These are phyloP conservation scores for Xenoacremonium recifei DNA, from an alignment of 2,329 filamentous ascomycete genomes.

Conservation along the genomic window DNA sequence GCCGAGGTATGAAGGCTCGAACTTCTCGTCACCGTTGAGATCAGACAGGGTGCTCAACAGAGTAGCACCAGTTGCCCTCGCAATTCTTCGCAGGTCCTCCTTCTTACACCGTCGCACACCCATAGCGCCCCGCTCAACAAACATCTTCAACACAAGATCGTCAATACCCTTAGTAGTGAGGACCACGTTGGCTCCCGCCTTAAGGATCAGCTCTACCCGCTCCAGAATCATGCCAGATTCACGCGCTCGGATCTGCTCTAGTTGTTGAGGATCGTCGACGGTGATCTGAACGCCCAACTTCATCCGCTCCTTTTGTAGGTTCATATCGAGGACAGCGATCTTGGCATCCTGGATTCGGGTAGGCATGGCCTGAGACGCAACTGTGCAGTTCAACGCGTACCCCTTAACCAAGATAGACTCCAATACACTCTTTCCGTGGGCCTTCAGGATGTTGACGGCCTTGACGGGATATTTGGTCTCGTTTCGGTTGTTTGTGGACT, in stretches of 20 bases:
- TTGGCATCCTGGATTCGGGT: conserved; percentile 91
- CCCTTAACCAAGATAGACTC: conserved; percentile 93
- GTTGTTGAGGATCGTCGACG: conserved; percentile 92
- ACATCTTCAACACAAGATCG: conserved; percentile 89
- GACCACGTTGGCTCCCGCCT: conserved; percentile 93
- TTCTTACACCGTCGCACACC: conserved; percentile 96
- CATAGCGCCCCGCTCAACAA: conserved; percentile 94
- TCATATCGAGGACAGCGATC: conserved; percentile 97
- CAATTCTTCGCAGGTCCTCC: conserved; percentile 93
- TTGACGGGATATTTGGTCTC: conserved; percentile 98
- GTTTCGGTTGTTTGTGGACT: conserved; percentile 84
- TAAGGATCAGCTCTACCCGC: conserved; percentile 94
- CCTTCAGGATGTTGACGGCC: conserved; percentile 98
- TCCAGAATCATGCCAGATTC: conserved; percentile 93
- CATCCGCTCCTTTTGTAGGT: conserved; percentile 98
- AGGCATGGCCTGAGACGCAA: conserved; percentile 96
- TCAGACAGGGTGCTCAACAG: conserved; percentile 92
- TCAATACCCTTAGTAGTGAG: conserved; percentile 98
- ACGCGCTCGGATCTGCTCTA: conserved; percentile 93
- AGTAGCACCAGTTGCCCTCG: conserved; percentile 91
- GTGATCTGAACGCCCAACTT: conserved; percentile 98
- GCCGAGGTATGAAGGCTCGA: conserved; percentile 85
- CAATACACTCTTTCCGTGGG: conserved; percentile 86
- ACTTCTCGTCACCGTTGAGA: conserved; percentile 95
- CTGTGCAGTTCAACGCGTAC: conserved; percentile 97